Base-by-base conservation (phyloP, 345 rosid species). In the Salix caprea region DNA sequence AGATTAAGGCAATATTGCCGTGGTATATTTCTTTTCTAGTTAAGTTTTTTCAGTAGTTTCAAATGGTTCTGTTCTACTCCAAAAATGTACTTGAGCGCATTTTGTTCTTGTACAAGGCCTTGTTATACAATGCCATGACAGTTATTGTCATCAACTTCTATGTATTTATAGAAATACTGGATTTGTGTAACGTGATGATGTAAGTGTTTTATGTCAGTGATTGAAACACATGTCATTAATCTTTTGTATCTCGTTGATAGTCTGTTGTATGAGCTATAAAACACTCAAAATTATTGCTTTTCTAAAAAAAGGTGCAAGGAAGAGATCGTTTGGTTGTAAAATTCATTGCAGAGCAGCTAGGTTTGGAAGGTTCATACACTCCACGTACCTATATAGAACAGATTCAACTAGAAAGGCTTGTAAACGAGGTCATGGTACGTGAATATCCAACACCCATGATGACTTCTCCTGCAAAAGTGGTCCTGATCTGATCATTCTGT, bases 301-400 rank as follows among this genome's bases (percentile, higher is more conserved):
- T 74, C 30, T 75, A 15, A n/a, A 65, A 82, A 78, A 81, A 96
- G 99, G 99, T 96, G 74, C 99, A 96, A 90, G 99, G 99, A 83
- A 91, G 85, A 86, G 99, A 96, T 74, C 90, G 98, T 50, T 71
- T 79, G 74, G 78, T 72, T 48, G 94, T 96, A 71, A 85, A 81
- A 85, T 61, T 65, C 77, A 88, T 91, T 42, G 97, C 91, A 11
- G 94, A 91, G 80, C 88, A 89, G 83, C 90, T 96, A 66, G 94
- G 91, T 60, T 82, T 96, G 89, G 99, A 96, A 58, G 94, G 97
- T 72, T 89, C 96, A 65, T 96, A 89, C 83, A 85, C 91, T 78
- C 90, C 99, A 74, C 96, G 92, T 56, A 96, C 99, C 67, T 96
- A 96, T 81, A 96, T 96, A 77, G 98, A 93, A 79, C 98, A 96